phyloP scores from a whole-genome alignment of 768 basidiomycete species.

The Dentipellis fragilis region DNA sequence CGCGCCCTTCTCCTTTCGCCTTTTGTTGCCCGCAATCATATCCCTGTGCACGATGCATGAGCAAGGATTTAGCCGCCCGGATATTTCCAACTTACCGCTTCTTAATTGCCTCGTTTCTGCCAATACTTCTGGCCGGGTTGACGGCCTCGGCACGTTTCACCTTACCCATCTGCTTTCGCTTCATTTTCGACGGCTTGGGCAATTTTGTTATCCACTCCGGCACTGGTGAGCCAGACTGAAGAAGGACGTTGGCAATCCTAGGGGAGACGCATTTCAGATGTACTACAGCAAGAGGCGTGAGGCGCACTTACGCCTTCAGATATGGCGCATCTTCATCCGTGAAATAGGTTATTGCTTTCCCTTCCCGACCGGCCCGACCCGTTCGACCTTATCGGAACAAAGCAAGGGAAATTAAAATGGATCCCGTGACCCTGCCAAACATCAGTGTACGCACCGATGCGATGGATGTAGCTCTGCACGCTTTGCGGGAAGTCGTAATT shows the following conservation, averaged over 20 bases:
- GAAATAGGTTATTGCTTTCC: constrained; percentile 93
- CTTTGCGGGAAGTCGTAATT: constrained; percentile 97
- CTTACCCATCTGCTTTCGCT: constrained; percentile 78
- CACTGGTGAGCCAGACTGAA: constrained; percentile 83
- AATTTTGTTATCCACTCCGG: constrained; percentile 94
- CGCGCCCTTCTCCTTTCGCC: constrained; percentile 70
- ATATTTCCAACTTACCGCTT: constrained; percentile 39
- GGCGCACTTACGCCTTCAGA: constrained; percentile 64
- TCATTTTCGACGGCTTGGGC: constrained; percentile 88
- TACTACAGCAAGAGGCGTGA: background rate
- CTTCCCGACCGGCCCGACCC: constrained; percentile 85
- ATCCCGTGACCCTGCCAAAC: background rate
- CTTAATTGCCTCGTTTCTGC: constrained; percentile 61
- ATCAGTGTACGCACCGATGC: constrained; percentile 53
- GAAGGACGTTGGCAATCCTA: constrained; percentile 92
- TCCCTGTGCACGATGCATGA: constrained; percentile 11
- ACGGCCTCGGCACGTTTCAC: constrained; percentile 69
- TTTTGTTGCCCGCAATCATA: constrained; percentile 13
- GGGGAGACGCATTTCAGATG: background rate
- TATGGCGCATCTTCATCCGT: constrained; percentile 88
- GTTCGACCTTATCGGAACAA: constrained; percentile 60
- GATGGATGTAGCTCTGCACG: constrained; percentile 91
- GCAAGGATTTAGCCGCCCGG: background rate
- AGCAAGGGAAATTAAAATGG: background rate
- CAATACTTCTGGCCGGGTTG: constrained; percentile 59